Conservation (phyloP, 331 rosid species). For the Rhamnella rubrinervis region DNA sequence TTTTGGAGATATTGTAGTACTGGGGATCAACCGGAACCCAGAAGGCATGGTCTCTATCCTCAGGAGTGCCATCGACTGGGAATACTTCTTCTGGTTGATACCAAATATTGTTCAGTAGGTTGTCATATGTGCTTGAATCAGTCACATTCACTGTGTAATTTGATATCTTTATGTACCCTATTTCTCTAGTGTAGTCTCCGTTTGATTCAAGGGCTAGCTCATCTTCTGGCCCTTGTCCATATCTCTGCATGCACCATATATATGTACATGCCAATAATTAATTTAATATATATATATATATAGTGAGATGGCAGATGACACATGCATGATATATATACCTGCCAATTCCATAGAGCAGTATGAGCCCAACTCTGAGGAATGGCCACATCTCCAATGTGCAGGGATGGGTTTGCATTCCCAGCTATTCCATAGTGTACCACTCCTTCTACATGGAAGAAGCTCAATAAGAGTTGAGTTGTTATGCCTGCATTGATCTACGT, state of each 20-base stretch:
- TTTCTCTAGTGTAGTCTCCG: constrained; percentile 47
- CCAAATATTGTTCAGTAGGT: constrained; percentile 54
- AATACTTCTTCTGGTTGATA: constrained; percentile 53
- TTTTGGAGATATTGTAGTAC: constrained; percentile 33
- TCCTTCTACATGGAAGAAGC: constrained; percentile 49
- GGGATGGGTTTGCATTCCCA: constrained; percentile 55
- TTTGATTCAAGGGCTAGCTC: constrained; percentile 37
- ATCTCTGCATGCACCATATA: constrained; percentile 31
- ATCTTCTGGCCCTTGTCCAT: constrained; percentile 39
- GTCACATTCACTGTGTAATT: constrained; percentile 37
- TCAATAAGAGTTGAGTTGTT: constrained; percentile 51
- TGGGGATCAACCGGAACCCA: constrained; percentile 46
- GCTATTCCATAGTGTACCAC: constrained; percentile 65
- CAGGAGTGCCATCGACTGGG: constrained; percentile 47
- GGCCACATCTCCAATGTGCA: constrained; percentile 56
- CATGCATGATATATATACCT: constrained; percentile 27
- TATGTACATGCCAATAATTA: background rate
- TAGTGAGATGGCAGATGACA: background rate
- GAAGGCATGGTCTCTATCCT: constrained; percentile 42
- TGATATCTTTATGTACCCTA: constrained; percentile 45
- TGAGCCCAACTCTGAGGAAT: constrained; percentile 59
- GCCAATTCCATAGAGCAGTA: constrained; percentile 63
- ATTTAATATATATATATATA: background rate
- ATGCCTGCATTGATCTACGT: constrained; percentile 60
- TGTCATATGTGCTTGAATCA: constrained; percentile 20